Percentiles rank a stretch among this genome's conserved stretches.
These are phyloP conservation scores for Strobilomyces dryophilus DNA, from an alignment of 768 basidiomycete genomes.

Conservation along the genomic window DNA sequence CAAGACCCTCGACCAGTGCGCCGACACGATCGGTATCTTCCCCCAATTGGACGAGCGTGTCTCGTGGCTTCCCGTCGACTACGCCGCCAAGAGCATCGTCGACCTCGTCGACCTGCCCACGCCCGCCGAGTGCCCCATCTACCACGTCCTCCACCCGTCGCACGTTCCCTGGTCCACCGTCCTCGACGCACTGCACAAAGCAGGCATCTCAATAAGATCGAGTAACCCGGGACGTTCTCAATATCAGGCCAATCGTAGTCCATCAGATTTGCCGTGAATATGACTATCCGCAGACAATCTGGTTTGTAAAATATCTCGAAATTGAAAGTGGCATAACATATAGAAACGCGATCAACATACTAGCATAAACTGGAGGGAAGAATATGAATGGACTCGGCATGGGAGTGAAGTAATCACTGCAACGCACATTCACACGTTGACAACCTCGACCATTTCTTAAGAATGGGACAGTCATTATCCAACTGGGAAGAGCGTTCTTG, in stretches of 20 bases:
- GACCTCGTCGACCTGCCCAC: conserved; percentile 35
- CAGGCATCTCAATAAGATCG: conserved; percentile 22
- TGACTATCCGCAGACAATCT: conserved; percentile 72
- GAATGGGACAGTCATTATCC: conserved; percentile 67
- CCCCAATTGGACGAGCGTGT: conserved; percentile 30
- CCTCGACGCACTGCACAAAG: conserved; percentile 34
- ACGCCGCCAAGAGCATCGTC: conserved; percentile 42
- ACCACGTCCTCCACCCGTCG: conserved; percentile 17
- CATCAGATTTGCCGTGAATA: conserved; percentile 87
- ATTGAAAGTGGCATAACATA: neutral
- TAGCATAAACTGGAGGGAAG: conserved; percentile 61
- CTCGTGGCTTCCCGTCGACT: conserved; percentile 52
- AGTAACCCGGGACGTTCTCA: conserved; percentile 70
- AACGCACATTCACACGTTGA: conserved; percentile 73
- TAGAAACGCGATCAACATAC: conserved; percentile 31
- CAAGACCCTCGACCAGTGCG: conserved; percentile 26
- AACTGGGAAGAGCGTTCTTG: conserved; percentile 64
- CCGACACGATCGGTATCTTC: conserved; percentile 36
- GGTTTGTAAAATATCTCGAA: conserved; percentile 78
- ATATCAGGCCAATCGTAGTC: conserved; percentile 83
- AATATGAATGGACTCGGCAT: neutral
- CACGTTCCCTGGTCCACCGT: conserved; percentile 35
- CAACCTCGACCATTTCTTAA: conserved; percentile 60
- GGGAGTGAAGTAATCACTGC: neutral
- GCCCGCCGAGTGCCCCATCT: conserved; percentile 15